Base-by-base conservation (phyloP, 805 yeast genomes). In the Yarrowia bubula region DNA sequence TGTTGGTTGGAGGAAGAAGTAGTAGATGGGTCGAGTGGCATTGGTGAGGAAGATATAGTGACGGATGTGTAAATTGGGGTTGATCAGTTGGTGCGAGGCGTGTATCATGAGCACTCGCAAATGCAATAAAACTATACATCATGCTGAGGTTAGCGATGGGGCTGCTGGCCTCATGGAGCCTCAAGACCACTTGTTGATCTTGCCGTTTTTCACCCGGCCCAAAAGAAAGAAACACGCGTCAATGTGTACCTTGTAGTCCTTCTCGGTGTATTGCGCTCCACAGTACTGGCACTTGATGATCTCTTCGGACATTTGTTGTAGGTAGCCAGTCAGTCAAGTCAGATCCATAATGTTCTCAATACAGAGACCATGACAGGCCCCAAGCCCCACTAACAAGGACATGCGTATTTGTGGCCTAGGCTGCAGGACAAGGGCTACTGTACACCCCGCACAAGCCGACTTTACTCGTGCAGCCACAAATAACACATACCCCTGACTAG, bases 331-430 rank as follows among this genome's bases (percentile, higher is more conserved):
- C 28, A 22, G 28, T 22, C 28, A 22, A 22, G 28, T 22, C 28
- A 5, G 28, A 22, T 22, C 28, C 28, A 22, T 22, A 3, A 22
- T 22, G 3, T 22, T 22, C 28, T 22, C n/a, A n/a, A n/a, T n/a
- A n/a, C n/a, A n/a, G n/a, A n/a, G n/a, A n/a, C n/a, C n/a, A 10
- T n/a, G 37, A 46, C 51, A 46, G 51, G 51, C 38, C 51, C 51
- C 38, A 22, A 22, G 47, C 47, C 31, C 32, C 47, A 43, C 48
- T 46, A 46, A 46, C 51, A 46, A 32, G 9, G 51, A 44, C 15
- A 11, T 43, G 47, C 47, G 33, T 22, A 22, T 13, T 28, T 22
- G 47, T 43, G 47, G 47, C 32, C 47, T 43, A 43, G 37, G 11
- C 28, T 46, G 50, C 50, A 46, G 35, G 18, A 46, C 50, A 46